Evolutionary conservation across 2,329 filamentous ascomycete species (phyloP).

Genomic region (Aspergillus pseudoviridinutans): DNA sequence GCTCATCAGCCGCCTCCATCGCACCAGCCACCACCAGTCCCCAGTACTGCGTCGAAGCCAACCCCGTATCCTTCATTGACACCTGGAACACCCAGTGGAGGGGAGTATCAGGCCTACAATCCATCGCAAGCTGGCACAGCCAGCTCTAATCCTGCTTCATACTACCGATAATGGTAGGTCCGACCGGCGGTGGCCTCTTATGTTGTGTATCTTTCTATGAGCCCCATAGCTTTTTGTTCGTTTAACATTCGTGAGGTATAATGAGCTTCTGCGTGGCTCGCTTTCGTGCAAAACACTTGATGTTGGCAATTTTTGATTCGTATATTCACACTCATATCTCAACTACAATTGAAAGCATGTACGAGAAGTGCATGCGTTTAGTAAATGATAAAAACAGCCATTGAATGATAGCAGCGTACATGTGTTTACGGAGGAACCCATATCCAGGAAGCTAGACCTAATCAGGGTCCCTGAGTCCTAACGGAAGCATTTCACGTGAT

Average conservation of each 20-base stretch:
- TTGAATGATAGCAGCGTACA: neutral
- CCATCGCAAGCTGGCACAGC: slow-evolving; percentile 27
- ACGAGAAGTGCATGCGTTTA: neutral
- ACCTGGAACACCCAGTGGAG: slow-evolving; percentile 19
- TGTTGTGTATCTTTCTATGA: neutral
- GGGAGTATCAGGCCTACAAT: slow-evolving; percentile 37
- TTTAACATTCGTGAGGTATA: neutral
- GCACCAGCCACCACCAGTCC: slow-evolving; percentile 34
- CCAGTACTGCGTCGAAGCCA: slow-evolving; percentile 26
- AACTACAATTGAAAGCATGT: neutral
- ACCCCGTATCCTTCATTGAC: slow-evolving; percentile 33
- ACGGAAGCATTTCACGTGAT: neutral
- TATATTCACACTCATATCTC: neutral
- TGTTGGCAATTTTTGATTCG: neutral
- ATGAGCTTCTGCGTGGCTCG: neutral
- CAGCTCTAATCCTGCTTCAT: slow-evolving; percentile 36
- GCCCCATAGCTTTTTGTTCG: neutral
- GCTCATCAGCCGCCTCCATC: slow-evolving; percentile 29
- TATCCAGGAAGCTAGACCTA: neutral
- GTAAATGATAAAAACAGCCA: neutral
- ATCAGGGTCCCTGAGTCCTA: neutral
- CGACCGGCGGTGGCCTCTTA: neutral
- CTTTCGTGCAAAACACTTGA: neutral
- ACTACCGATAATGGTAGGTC: slow-evolving; percentile 29
- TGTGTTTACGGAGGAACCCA: neutral